Evolutionary conservation across 768 basidiomycete genomes (phyloP).

Genomic region (Coprinopsis sp.): DNA sequence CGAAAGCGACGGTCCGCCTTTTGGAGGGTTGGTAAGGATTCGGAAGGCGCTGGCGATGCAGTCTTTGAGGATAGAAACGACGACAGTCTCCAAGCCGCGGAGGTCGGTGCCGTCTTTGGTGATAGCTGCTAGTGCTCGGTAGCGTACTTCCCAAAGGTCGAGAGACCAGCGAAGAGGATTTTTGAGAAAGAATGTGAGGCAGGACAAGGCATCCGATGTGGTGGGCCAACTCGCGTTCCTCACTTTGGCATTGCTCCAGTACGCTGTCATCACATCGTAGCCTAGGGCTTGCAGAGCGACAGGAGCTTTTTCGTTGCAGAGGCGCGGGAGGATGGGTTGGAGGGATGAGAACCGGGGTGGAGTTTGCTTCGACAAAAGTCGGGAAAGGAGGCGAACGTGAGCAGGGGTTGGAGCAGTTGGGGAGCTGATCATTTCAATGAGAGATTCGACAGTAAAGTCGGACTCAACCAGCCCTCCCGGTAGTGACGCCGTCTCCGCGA

Average conservation of each 20-base stretch:
- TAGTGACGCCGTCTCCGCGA: neutral
- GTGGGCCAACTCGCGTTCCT: slow-evolving; percentile 37
- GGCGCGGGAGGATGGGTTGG: slow-evolving; percentile 54
- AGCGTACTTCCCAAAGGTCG: slow-evolving; percentile 70
- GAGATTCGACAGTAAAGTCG: slow-evolving; percentile 29
- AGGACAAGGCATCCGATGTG: slow-evolving; percentile 57
- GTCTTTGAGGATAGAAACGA: slow-evolving; percentile 51
- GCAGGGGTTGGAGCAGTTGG: slow-evolving; percentile 61
- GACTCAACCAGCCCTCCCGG: slow-evolving; percentile 3
- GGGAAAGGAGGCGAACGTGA: slow-evolving; percentile 59
- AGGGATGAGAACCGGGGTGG: slow-evolving; percentile 52
- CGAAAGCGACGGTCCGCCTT: slow-evolving; percentile 34
- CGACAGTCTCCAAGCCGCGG: slow-evolving; percentile 55
- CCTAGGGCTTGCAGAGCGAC: slow-evolving; percentile 59
- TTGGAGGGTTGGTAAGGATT: slow-evolving; percentile 36
- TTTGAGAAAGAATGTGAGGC: slow-evolving; percentile 59
- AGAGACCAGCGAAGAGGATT: slow-evolving; percentile 45
- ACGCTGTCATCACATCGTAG: slow-evolving; percentile 67
- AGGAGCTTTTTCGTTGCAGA: slow-evolving; percentile 55
- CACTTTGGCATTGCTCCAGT: slow-evolving; percentile 48
- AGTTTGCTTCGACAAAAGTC: slow-evolving; percentile 39
- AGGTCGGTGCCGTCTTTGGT: slow-evolving; percentile 57
- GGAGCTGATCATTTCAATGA: slow-evolving; percentile 45
- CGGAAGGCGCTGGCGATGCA: slow-evolving; percentile 68
- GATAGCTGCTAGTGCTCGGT: slow-evolving; percentile 62